phyloP scores from a whole-genome alignment of 2,329 filamentous ascomycete genomes.

The Podosphaera fusca region DNA sequence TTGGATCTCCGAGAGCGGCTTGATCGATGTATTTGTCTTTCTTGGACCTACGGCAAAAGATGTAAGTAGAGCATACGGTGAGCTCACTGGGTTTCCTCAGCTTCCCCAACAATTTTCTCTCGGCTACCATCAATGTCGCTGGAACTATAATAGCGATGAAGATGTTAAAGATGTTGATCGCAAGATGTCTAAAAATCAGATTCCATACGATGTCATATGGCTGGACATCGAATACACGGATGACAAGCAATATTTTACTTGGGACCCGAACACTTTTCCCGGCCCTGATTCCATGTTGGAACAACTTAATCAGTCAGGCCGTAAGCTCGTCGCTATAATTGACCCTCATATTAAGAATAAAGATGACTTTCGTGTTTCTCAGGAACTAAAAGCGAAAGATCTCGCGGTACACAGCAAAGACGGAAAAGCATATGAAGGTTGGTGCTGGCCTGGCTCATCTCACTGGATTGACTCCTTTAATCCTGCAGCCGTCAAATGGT shows the following conservation, averaged over 20 bases:
- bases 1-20: conserved; percentile 84
- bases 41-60: conserved; percentile 71
- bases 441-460: conserved; percentile 96
- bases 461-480: conserved; percentile 95
- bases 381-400: conserved; percentile 65
- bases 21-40: conserved; percentile 85
- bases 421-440: conserved; percentile 71
- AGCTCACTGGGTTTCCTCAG: conserved; percentile 76
- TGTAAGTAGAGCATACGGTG: conserved; percentile 59
- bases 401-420: conserved; percentile 81
- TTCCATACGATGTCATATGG: conserved; percentile 98
- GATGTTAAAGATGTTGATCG: conserved; percentile 92
- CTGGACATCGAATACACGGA: conserved; percentile 95
- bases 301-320: conserved; percentile 61
- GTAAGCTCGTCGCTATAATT: conserved; percentile 84
- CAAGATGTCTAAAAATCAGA: conserved; percentile 85
- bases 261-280: conserved; percentile 72
- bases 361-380: conserved; percentile 49
- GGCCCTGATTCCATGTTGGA: conserved; percentile 74
- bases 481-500: conserved; percentile 78
- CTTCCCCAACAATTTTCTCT: conserved; percentile 83
- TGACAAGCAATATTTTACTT: conserved; percentile 94
- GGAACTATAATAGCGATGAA: conserved; percentile 95
- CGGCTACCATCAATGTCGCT: conserved; percentile 90
- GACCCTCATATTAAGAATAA: conserved; percentile 96